Evolutionary conservation across 331 rosid genomes (phyloP).

Genomic region (Quercus lobata): DNA sequence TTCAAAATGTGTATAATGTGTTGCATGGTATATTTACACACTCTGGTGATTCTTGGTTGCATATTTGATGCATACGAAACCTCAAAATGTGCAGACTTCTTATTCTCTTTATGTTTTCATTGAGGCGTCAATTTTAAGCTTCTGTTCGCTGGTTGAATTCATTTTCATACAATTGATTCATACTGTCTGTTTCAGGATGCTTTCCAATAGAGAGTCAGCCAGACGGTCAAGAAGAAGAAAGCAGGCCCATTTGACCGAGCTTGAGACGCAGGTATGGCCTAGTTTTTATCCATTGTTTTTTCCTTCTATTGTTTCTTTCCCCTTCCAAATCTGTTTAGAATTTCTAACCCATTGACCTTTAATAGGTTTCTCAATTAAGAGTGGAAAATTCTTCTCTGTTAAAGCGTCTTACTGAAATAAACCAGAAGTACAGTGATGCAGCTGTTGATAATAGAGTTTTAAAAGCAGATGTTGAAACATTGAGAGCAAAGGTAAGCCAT

Average conservation of each 20-base stretch:
- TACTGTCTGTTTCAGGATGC: constrained; percentile 66
- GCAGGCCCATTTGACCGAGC: constrained; percentile 95
- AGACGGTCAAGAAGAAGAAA: constrained; percentile 96
- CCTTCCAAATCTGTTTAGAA: not conserved
- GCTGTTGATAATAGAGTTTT: constrained; percentile 86
- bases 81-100: not conserved
- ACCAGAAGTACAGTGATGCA: constrained; percentile 56
- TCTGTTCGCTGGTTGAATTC: not conserved
- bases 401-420: constrained; percentile 67
- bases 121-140: not conserved
- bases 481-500: constrained; percentile 82
- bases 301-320: not conserved
- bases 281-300: constrained; percentile 8
- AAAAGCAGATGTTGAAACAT: constrained; percentile 81
- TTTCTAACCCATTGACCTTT: constrained; percentile 21
- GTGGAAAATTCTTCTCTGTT: constrained; percentile 73
- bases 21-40: not conserved
- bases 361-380: constrained; percentile 75
- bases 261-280: constrained; percentile 67
- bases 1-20: not conserved
- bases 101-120: not conserved
- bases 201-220: constrained; percentile 95
- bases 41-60: too few species aligned
- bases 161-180: constrained; percentile 4
- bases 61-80: not conserved